phyloP scores from a whole-genome alignment of 148 eudicot species.

The Camellia lanceoleosa region DNA sequence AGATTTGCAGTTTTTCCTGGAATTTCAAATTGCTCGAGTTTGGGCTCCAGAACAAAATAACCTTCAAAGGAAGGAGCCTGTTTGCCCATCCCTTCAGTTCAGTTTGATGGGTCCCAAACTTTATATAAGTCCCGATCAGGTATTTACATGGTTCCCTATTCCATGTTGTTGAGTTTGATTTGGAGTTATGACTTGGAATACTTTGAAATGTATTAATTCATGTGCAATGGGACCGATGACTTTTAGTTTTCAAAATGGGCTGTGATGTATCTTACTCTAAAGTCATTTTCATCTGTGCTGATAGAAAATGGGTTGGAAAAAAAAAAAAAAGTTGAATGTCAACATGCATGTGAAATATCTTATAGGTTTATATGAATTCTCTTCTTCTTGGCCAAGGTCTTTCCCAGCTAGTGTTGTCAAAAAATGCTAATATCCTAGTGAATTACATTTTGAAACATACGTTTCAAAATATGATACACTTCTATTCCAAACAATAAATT shows the following conservation, averaged over 20 bases:
- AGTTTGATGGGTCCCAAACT: conserved; percentile 99
- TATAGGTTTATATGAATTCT: background rate
- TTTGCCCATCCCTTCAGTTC: conserved; percentile 83
- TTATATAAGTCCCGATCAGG: conserved; percentile 93
- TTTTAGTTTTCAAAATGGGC: background rate
- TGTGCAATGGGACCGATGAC: background rate
- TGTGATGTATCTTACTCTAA: background rate
- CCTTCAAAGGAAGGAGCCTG: conserved; percentile 90
- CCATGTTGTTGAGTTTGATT: background rate
- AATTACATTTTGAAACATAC: background rate
- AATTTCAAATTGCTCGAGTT: conserved; percentile 82
- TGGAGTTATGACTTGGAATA: background rate
- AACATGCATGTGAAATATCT: background rate
- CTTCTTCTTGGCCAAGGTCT: background rate
- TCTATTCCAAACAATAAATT: too few relatives aligned
- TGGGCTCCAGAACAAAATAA: conserved; percentile 95
- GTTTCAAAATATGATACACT: background rate
- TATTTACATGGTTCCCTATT: conserved; percentile 16
- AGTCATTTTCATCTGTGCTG: background rate
- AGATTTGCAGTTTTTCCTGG: conserved; percentile 94
- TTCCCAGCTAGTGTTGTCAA: background rate
- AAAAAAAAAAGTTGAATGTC: background rate
- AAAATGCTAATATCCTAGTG: background rate
- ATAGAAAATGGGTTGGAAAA: background rate
- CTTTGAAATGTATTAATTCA: background rate